Evolutionary conservation across 2,329 filamentous ascomycete genomes (phyloP).

Genomic region (Blumeriella jaapii): DNA sequence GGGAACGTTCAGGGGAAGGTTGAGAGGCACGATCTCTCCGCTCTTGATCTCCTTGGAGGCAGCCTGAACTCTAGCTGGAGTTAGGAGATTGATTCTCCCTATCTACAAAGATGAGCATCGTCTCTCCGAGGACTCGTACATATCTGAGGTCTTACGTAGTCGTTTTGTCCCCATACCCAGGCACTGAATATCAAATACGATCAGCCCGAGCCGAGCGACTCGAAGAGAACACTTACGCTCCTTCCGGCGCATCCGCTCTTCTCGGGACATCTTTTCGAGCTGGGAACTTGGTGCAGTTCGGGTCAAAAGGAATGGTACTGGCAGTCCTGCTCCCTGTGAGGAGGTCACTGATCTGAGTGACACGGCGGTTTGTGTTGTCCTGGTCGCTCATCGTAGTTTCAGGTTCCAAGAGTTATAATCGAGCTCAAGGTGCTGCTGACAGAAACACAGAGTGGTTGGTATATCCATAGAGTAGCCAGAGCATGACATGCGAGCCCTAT

Average conservation of each 20-base stretch:
- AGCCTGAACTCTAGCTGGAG: slow-evolving; percentile 31
- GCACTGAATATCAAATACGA: slow-evolving; percentile 18
- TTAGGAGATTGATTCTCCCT: slow-evolving; percentile 37
- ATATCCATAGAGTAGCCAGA: too few relatives aligned
- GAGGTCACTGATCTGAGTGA: slow-evolving; percentile 21
- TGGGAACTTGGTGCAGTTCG: slow-evolving; percentile 24
- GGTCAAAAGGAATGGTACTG: slow-evolving; percentile 22
- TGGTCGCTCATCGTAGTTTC: slow-evolving; percentile 14
- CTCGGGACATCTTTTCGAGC: slow-evolving; percentile 21
- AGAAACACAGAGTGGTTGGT: too few relatives aligned
- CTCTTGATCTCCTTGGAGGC: slow-evolving; percentile 33
- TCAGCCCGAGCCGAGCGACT: too few relatives aligned
- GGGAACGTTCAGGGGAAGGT: slow-evolving; percentile 24
- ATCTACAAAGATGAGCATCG: not conserved
- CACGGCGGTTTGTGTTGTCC: slow-evolving; percentile 13
- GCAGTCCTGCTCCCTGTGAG: slow-evolving; percentile 20
- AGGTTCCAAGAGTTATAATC: too few relatives aligned
- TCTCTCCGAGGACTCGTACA: too few relatives aligned
- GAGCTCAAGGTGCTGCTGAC: too few relatives aligned
- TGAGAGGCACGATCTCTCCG: slow-evolving; percentile 30
- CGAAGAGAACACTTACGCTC: slow-evolving; percentile 18
- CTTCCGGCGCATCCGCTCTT: slow-evolving; percentile 22
- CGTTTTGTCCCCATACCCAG: slow-evolving; percentile 26
- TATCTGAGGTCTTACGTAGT: slow-evolving; percentile 19
- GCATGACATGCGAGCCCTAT: too few relatives aligned